phyloP scores from a whole-genome alignment of 257 asterid genomes.

The Solanum rostratum region DNA sequence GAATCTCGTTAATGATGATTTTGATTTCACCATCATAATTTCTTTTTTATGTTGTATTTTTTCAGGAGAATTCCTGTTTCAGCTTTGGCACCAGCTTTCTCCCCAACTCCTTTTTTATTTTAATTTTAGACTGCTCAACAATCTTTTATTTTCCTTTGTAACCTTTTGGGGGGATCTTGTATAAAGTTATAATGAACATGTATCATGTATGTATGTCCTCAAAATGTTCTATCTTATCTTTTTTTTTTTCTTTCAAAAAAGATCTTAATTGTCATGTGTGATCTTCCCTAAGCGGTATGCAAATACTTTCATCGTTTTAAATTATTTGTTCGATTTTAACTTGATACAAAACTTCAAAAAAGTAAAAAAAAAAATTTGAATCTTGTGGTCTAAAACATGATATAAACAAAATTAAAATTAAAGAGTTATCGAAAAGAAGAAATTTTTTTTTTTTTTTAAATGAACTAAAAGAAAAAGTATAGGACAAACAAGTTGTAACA shows the following conservation, averaged over 20 bases:
- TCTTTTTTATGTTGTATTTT: neutral
- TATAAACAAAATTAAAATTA: too few species aligned
- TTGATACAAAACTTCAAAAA: too few species aligned
- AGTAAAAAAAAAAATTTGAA: too few species aligned
- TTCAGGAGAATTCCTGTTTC: constrained; percentile 30
- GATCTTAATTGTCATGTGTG: neutral
- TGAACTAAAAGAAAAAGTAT: neutral
- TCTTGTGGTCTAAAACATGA: too few species aligned
- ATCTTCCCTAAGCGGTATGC: neutral
- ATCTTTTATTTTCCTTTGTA: neutral
- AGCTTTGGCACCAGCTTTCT: constrained; percentile 18
- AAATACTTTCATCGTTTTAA: too few species aligned
- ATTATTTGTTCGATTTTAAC: too few species aligned
- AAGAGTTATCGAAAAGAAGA: too few species aligned
- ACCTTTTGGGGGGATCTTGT: neutral
- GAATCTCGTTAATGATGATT: neutral
- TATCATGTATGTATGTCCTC: neutral
- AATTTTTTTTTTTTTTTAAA: too few species aligned
- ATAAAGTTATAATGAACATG: neutral
- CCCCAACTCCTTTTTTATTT: constrained; percentile 58
- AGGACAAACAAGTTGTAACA: too few species aligned
- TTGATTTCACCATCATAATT: neutral
- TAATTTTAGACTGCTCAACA: constrained; percentile 2
- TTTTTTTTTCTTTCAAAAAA: too few species aligned
- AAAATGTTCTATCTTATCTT: neutral